Base-by-base conservation (phyloP, 2,329 filamentous ascomycete genomes). In the Aspergillus costaricaensis region DNA sequence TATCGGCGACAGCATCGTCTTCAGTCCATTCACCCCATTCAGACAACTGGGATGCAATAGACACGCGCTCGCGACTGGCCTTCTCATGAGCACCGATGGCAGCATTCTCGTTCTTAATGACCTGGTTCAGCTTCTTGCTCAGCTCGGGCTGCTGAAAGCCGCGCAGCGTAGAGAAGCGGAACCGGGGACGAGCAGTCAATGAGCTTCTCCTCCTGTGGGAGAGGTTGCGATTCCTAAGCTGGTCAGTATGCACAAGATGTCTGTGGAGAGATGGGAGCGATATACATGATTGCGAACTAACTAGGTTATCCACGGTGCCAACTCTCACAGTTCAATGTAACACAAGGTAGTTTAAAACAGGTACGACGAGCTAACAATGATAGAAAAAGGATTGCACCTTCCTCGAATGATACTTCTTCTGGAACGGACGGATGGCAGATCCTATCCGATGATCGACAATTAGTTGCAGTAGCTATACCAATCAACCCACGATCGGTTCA, bases 71-170 rank as follows among this genome's bases (percentile, higher is more conserved):
- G 61, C 89, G 90, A 52, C 88, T 91, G 6, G 94, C 95, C 6
- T 86, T 81, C 80, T 96, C 92, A 79, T 97, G 90, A 52, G 91
- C 90, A 53, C 85, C 83, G 70, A 98, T 92, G 38, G 93, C 88
- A 73, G 90, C 88, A 82, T 97, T 98, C 78, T 96, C 90, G 53
- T 90, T 91, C 81, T 99, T 99, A 83, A 98, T 96, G 62, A 99
- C 85, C 69, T 89, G 90, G 83, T 89, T 96, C 55, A 99, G 87
- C 74, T 89, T 91, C 77, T 91, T 92, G 70, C 91, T 92, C 27
- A 97, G 86, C 76, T 97, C 92, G 4, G 93, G 91, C 74, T 96
- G 92, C 69, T 89, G 85, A 52, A 88, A 86, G 58, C 92, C 92
- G 55, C 94, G 91, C 58, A 99, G 87, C 19, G 92, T 95, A 66